Evolutionary conservation across 2,329 filamentous ascomycete species (phyloP), one percentile per base, ranked within the genome.

Genomic region (Cryphonectria naterciae): DNA sequence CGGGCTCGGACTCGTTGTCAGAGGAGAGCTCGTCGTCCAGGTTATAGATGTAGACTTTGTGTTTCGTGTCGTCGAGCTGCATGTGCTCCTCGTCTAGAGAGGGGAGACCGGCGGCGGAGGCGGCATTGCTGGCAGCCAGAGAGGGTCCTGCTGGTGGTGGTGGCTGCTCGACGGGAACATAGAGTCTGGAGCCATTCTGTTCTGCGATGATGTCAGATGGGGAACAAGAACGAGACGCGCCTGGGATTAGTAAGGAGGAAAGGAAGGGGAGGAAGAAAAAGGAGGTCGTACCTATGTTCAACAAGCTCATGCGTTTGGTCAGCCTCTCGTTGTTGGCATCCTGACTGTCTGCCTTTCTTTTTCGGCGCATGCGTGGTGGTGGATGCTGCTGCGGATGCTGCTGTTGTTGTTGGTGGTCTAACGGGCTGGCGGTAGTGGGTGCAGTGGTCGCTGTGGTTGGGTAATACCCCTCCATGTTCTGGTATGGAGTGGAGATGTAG

Each of bases 1-100:
- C 81, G 69, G 85, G 83, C 72, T 92, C 89, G 39, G 80, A 79
- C 65, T 73, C 71, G 39, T 79, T 79, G 66, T 71, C 68, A 10
- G 83, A 83, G 19, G 91, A 91, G 43, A 98, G 87, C 81, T 98
- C 95, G 76, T 92, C 92, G 78, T 97, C 94, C 13, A 99, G 85
- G 80, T 97, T 91, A 84, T 95, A 91, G 76, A 99, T 94, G 85
- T 96, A 98, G 72, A 98, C 89, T 78, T 92, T 93, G 83, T 97
- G 87, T 77, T 93, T 92, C 43, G 93, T 91, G 81, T 97, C 91
- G 81, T 98, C 95, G 72, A 98, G 79, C 70, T 92, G 87, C 95
- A 98, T 98, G 70, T 98, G 98, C 70, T 81, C 78, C 75, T 94
- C 91, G 73, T 88, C 83, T 22, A 68, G 11, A 25, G 25, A 19